Conservation (phyloP, 2,329 filamentous ascomycete species). For the Sporothrix phasma region DNA sequence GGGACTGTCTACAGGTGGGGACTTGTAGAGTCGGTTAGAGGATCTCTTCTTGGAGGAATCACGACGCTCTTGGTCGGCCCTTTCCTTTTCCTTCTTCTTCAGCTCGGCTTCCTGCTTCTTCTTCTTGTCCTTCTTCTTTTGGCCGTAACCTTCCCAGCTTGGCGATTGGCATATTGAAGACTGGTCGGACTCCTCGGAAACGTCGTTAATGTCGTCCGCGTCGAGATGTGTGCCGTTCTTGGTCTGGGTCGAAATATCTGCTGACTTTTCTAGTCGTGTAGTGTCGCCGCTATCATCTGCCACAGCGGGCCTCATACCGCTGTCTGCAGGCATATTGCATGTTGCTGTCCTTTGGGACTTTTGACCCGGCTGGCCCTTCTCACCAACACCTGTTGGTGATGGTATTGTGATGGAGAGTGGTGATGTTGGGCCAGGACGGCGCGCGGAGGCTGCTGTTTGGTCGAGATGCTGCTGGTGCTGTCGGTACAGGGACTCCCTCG, state of each 20-base stretch:
- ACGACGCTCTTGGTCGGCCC: slow-evolving; percentile 7
- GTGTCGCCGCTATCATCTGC: slow-evolving; percentile 20
- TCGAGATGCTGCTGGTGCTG: slow-evolving; percentile 21
- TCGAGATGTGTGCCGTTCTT: slow-evolving; percentile 22
- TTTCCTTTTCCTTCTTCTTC: slow-evolving; percentile 34
- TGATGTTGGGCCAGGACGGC: slow-evolving; percentile 19
- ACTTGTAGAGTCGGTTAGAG: slow-evolving; percentile 31
- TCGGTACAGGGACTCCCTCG: slow-evolving; percentile 17
- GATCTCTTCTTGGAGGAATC: slow-evolving; percentile 20
- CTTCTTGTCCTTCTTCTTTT: slow-evolving; percentile 44
- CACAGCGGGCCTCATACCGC: slow-evolving; percentile 12
- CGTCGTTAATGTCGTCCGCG: slow-evolving; percentile 21
- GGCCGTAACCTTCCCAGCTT: slow-evolving; percentile 49
- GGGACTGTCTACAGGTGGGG: slow-evolving; percentile 23
- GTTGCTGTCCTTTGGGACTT: not conserved
- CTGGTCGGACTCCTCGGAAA: slow-evolving; percentile 32
- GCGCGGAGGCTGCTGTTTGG: slow-evolving; percentile 21
- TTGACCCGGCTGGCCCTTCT: not conserved
- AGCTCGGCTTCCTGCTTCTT: slow-evolving; percentile 36
- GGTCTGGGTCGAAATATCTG: slow-evolving; percentile 25
- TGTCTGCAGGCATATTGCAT: not conserved
- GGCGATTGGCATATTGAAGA: slow-evolving; percentile 52
- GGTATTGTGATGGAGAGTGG: slow-evolving; percentile 27
- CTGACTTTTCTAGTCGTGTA: slow-evolving; percentile 29
- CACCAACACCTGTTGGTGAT: not conserved